A percentile compares a stretch with the other conserved stretches of the same genome.
Conservation (phyloP, 495 filamentous ascomycete genomes). For the Penicillium odoratum region DNA sequence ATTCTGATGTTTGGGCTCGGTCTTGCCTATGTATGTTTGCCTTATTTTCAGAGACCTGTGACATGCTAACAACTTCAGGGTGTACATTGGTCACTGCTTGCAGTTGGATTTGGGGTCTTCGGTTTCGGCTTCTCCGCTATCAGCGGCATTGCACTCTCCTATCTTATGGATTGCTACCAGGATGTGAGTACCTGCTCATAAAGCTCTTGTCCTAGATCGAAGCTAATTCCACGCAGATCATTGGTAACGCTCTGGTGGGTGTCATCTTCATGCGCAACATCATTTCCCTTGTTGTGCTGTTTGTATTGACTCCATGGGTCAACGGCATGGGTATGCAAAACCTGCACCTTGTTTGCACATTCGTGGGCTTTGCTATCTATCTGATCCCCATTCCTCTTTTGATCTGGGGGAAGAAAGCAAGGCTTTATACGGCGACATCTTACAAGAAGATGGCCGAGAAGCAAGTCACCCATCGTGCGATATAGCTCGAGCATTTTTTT, state of each 20-base stretch:
- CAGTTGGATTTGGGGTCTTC: conserved; percentile 32
- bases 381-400: conserved; percentile 24
- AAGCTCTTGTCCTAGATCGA: neutral
- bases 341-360: conserved; percentile 23
- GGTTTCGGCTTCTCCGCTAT: conserved; percentile 26
- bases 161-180: conserved; percentile 38
- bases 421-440: conserved; percentile 16
- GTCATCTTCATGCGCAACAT: conserved; percentile 37
- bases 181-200: conserved; percentile 24
- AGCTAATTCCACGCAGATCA: conserved; percentile 21
- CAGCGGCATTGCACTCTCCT: conserved; percentile 30
- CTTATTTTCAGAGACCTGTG: too few relatives aligned
- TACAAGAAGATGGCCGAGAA: conserved; percentile 26
- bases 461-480: conserved; percentile 23
- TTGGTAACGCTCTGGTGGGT: conserved; percentile 35
- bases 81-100: conserved; percentile 27
- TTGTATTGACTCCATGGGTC: conserved; percentile 38
- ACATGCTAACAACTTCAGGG: conserved; percentile 19
- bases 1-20: conserved; percentile 39
- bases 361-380: conserved; percentile 20
- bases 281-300: conserved; percentile 32
- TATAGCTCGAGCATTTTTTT: conserved; percentile 2
- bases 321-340: conserved; percentile 36
- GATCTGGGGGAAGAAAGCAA: conserved; percentile 28
- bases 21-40: conserved; percentile 23